Evolutionary conservation across 257 asterid species (phyloP).

Genomic region (Galeopsis tetrahit): DNA sequence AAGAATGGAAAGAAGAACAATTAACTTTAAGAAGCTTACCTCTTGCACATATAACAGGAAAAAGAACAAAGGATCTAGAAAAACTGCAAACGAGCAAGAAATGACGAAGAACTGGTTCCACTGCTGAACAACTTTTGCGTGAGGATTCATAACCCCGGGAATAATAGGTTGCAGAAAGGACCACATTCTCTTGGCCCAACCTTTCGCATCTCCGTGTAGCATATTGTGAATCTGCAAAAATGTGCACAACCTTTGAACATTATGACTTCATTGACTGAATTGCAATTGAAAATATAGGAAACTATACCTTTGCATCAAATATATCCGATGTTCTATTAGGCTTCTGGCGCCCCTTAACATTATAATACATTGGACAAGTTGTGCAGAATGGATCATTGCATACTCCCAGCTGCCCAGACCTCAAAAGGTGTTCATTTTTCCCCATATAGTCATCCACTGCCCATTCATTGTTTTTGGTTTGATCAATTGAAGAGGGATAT

Average conservation of each 20-base stretch:
- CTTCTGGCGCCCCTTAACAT: conserved; percentile 49
- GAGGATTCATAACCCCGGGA: conserved; percentile 84
- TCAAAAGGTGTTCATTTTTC: conserved; percentile 76
- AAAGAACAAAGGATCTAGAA: conserved; percentile 85
- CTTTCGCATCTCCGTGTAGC: conserved; percentile 76
- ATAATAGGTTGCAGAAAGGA: conserved; percentile 48
- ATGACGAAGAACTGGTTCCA: conserved; percentile 84
- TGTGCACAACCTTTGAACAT: conserved; percentile 12
- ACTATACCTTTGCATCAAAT: conserved; percentile 70
- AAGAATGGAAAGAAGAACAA: not conserved
- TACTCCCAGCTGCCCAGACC: conserved; percentile 91
- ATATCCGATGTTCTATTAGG: conserved; percentile 55
- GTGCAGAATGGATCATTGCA: conserved; percentile 96
- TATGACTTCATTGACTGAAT: conserved; percentile 5
- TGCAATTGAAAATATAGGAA: not conserved
- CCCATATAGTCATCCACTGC: conserved; percentile 44
- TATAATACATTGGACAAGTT: conserved; percentile 76
- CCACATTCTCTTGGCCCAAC: conserved; percentile 70
- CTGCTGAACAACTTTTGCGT: conserved; percentile 59
- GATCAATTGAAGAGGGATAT: conserved; percentile 57
- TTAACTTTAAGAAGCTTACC: conserved; percentile 47
- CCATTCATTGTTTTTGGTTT: conserved; percentile 47
- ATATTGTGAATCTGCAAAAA: conserved; percentile 68
- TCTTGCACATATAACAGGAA: conserved; percentile 57
- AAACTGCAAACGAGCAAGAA: conserved; percentile 72